Evolutionary conservation across 768 basidiomycete genomes (phyloP).

Genomic region (Chalciporus piperatus): DNA sequence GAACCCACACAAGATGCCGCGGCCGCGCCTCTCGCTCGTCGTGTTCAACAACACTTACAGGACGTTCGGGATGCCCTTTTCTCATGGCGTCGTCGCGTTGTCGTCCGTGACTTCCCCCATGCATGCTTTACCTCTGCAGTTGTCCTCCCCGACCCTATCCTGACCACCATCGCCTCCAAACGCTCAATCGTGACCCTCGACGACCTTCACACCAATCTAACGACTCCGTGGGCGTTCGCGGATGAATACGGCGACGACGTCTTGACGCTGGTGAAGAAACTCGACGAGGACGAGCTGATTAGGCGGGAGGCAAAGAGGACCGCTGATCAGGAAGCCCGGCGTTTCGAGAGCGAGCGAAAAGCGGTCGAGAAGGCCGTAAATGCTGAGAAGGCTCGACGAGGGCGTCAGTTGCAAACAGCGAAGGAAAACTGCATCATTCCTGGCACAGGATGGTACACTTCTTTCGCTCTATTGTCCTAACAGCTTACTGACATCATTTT

Average conservation of each 20-base stretch:
- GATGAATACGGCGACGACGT: slow-evolving; percentile 24
- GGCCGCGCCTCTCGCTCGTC: not conserved
- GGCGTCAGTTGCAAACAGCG: too few species aligned
- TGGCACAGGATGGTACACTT: too few species aligned
- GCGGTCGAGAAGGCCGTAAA: too few species aligned
- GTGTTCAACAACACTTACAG: not conserved
- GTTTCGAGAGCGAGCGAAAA: too few species aligned
- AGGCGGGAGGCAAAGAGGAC: slow-evolving; percentile 6
- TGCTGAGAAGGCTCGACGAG: too few species aligned
- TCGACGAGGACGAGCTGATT: slow-evolving; percentile 11
- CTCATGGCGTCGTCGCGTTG: not conserved
- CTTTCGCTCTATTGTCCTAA: too few species aligned
- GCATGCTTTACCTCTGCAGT: not conserved
- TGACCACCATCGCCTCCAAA: slow-evolving; percentile 24
- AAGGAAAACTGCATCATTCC: too few species aligned
- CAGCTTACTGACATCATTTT: too few species aligned
- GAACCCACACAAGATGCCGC: not conserved
- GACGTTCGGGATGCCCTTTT: not conserved
- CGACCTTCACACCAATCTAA: slow-evolving; percentile 3
- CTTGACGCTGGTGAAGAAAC: slow-evolving; percentile 12
- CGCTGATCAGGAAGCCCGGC: not conserved
- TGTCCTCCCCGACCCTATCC: slow-evolving; percentile 26
- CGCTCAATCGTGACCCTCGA: slow-evolving; percentile 6
- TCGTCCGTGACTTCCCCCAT: not conserved
- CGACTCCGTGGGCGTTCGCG: slow-evolving; percentile 3